These are phyloP conservation scores for Mycosarcoma mackinlayi DNA, from an alignment of 1,284 basidiomycete genomes.

Conservation along the genomic window DNA sequence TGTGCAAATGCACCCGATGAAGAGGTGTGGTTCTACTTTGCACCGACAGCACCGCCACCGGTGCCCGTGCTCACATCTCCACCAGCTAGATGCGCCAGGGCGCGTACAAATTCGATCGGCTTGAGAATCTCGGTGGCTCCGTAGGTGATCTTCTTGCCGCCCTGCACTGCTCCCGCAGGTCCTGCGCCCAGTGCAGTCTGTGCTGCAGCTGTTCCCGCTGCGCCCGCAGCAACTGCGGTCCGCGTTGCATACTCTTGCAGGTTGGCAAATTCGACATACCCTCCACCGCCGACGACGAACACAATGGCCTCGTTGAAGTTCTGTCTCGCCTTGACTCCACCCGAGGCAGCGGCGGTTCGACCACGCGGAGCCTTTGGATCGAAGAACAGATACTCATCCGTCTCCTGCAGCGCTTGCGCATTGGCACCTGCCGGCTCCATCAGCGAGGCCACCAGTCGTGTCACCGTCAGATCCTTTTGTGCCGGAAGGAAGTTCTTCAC, in stretches of 20 bases:
- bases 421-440: slow-evolving; percentile 95
- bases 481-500: slow-evolving; percentile 98
- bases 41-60: not conserved
- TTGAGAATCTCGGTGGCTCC: slow-evolving; percentile 95
- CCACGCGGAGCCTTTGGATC: slow-evolving; percentile 75
- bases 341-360: slow-evolving; percentile 28
- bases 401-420: slow-evolving; percentile 76
- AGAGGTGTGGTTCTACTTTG: not conserved
- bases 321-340: slow-evolving; percentile 63
- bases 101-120: slow-evolving; percentile 82
- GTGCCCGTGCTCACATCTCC: slow-evolving; percentile 20
- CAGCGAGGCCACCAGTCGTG: slow-evolving; percentile 90
- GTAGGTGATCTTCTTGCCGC: slow-evolving; percentile 79
- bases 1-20: too few relatives aligned
- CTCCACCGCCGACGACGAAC: slow-evolving; percentile 95
- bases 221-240: slow-evolving; percentile 66
- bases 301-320: slow-evolving; percentile 88
- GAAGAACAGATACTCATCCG: slow-evolving; percentile 93
- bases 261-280: slow-evolving; percentile 97
- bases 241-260: slow-evolving; percentile 70
- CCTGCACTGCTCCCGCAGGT: slow-evolving; percentile 66
- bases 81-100: slow-evolving; percentile 70
- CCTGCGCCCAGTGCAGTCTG: slow-evolving; percentile 66
- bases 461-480: slow-evolving; percentile 91
- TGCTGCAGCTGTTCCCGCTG: slow-evolving; percentile 78